Conservation (phyloP, 2,329 filamentous ascomycete genomes). For the Xylariaceae sp. region DNA sequence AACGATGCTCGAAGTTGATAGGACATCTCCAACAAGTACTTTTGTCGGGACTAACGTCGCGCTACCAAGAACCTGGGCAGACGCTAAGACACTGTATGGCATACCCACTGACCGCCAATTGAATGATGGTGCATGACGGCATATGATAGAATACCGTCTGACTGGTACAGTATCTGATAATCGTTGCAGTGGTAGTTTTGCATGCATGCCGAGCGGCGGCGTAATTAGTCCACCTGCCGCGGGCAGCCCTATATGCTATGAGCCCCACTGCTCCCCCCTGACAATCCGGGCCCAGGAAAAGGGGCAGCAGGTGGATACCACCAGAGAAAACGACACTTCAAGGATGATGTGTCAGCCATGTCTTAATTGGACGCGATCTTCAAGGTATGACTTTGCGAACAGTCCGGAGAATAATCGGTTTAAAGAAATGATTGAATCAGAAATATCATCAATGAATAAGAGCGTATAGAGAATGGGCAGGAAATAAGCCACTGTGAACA, state of each 20-base stretch:
- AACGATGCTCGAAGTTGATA: too few species aligned
- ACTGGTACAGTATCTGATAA: background rate
- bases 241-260: too few species aligned
- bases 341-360: too few species aligned
- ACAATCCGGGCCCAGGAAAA: background rate
- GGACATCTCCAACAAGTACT: background rate
- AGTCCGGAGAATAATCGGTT: too few species aligned
- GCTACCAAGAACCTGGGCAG: background rate
- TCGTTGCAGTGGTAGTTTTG: background rate
- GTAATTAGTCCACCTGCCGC: conserved; percentile 5
- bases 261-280: background rate
- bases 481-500: too few species aligned
- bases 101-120: background rate
- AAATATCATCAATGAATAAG: too few species aligned
- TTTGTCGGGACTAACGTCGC: background rate
- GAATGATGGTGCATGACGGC: background rate
- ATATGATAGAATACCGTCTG: background rate
- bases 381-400: too few species aligned
- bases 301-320: too few species aligned
- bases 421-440: too few species aligned
- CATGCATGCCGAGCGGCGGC: background rate
- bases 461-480: too few species aligned
- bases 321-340: too few species aligned
- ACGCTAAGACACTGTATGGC: background rate
- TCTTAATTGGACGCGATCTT: too few species aligned